Conservation (phyloP, 2,329 filamentous ascomycete genomes). For the Xylariaceae sp. region DNA sequence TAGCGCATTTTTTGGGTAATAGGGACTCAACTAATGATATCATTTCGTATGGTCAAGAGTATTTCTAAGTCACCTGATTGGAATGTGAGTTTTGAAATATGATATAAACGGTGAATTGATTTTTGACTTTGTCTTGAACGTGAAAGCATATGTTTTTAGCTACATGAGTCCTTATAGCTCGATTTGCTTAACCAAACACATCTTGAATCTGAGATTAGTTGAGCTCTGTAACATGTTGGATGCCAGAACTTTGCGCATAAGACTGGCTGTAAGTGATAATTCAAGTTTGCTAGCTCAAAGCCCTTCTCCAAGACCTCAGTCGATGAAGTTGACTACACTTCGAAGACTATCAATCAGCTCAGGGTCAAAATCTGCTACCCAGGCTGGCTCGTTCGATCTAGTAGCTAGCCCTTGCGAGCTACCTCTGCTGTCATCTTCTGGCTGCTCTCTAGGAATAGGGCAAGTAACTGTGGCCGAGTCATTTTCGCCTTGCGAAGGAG, state of each 20-base stretch:
- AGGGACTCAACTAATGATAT: no score
- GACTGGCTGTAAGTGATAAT: neutral
- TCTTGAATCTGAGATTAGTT: no score
- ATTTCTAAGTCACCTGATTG: no score
- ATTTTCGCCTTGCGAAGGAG: neutral
- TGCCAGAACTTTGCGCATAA: neutral
- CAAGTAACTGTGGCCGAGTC: neutral
- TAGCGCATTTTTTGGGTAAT: no score
- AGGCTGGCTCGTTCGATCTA: slow-evolving; percentile 30
- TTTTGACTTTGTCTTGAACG: no score
- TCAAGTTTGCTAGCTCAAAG: neutral
- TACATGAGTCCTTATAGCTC: no score
- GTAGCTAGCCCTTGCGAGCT: neutral
- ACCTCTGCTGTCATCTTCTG: neutral
- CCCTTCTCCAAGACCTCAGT: slow-evolving; percentile 17
- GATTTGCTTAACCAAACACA: no score
- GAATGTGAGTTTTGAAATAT: no score
- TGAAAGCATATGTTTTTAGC: no score
- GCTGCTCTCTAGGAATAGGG: neutral
- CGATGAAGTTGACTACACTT: slow-evolving; percentile 38
- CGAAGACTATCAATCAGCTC: slow-evolving; percentile 38
- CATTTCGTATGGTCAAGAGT: no score
- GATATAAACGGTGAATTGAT: no score
- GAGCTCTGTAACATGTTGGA: no score
- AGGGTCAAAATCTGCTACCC: slow-evolving; percentile 38